Percentiles rank a stretch among this genome's conserved stretches.
These are phyloP conservation scores for Cicer arietinum DNA, from an alignment of 306 rosid genomes.

Conservation along the genomic window DNA sequence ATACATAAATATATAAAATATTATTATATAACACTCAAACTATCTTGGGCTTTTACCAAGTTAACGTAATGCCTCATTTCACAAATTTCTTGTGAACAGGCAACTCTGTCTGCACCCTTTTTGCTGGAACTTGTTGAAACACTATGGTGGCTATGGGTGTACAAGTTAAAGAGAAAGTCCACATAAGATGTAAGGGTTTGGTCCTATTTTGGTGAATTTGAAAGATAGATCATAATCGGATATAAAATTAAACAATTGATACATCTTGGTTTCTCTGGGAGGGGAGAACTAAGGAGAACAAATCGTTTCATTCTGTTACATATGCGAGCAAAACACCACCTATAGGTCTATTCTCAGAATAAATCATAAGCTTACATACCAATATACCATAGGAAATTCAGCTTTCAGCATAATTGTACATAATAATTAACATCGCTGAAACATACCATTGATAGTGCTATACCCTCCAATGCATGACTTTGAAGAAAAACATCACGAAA, in stretches of 20 bases:
- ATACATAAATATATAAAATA: not conserved
- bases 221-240: not conserved
- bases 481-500: conserved; percentile 90
- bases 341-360: conserved; percentile 17
- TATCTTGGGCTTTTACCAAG: not conserved
- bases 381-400: conserved; percentile 18
- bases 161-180: not conserved
- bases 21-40: not conserved
- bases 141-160: not conserved
- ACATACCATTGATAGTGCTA: conserved; percentile 90
- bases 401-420: conserved; percentile 19
- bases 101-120: conserved; percentile 24
- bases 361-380: conserved; percentile 16
- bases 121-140: conserved; percentile 30
- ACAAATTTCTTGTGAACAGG: conserved; percentile 7
- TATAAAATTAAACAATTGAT: not conserved
- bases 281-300: conserved; percentile 5
- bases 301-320: not conserved
- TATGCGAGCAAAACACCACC: not conserved
- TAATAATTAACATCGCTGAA: conserved; percentile 33
- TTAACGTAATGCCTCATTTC: conserved; percentile 27
- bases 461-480: conserved; percentile 97
- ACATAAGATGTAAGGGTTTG: not conserved
- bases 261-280: not conserved
- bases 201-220: conserved; percentile 7